Evolutionary conservation across 805 yeast genomes (phyloP).

Genomic region (Saccharomycopsis fodiens): DNA sequence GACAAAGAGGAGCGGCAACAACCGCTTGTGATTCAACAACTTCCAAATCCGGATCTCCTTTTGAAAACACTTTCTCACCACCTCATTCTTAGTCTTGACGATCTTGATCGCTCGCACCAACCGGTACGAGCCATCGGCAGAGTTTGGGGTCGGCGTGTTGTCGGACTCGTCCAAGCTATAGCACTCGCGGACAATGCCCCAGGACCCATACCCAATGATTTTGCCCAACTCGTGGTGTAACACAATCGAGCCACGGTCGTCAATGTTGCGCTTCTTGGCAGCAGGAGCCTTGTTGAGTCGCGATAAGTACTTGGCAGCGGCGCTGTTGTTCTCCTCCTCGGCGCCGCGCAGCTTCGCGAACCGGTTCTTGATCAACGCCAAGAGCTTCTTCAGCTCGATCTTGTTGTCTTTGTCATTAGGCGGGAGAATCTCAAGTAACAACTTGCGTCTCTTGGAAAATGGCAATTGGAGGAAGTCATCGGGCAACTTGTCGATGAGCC

Average conservation of each 20-base stretch:
- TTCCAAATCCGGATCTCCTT: slow-evolving; percentile 77
- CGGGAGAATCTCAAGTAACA: slow-evolving; percentile 31
- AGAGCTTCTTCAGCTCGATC: slow-evolving; percentile 28
- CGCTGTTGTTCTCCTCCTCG: neutral
- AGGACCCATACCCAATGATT: slow-evolving; percentile 81
- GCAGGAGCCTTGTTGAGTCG: slow-evolving; percentile 22
- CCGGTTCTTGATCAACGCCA: slow-evolving; percentile 25
- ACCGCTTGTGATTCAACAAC: slow-evolving; percentile 51
- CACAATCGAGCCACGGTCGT: slow-evolving; percentile 63
- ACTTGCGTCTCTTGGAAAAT: slow-evolving; percentile 50
- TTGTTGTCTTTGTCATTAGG: slow-evolving; percentile 22
- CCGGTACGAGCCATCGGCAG: slow-evolving; percentile 14
- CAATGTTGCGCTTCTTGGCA: slow-evolving; percentile 32
- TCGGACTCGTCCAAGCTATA: slow-evolving; percentile 26
- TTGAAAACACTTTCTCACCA: slow-evolving; percentile 50
- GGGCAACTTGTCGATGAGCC: slow-evolving; percentile 35
- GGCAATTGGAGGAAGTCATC: slow-evolving; percentile 48
- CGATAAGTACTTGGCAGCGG: slow-evolving; percentile 26
- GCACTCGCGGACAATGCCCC: slow-evolving; percentile 81
- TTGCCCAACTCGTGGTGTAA: slow-evolving; percentile 60
- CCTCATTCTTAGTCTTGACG: slow-evolving; percentile 44
- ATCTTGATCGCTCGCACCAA: slow-evolving; percentile 53
- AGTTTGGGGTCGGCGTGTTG: slow-evolving; percentile 22
- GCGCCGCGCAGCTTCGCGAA: slow-evolving; percentile 21
- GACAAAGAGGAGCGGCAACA: slow-evolving; percentile 55